phyloP scores from a whole-genome alignment of 345 rosid species.

The Anastatica hierochuntica region DNA sequence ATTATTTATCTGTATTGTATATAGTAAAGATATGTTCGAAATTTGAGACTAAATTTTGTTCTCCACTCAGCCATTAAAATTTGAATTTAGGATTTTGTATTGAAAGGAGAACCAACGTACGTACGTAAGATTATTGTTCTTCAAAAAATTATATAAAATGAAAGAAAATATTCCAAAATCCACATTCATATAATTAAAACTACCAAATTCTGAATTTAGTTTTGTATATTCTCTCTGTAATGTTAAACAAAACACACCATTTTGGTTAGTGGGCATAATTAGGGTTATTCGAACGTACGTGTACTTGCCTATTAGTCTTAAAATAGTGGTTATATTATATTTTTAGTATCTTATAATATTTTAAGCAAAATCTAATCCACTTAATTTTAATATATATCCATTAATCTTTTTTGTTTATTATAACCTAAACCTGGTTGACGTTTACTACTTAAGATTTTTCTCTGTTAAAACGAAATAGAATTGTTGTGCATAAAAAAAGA shows the following conservation, averaged over 20 bases:
- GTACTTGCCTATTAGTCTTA: slow-evolving; percentile 11
- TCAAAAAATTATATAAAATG: neutral
- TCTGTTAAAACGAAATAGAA: too few species aligned
- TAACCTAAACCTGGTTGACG: too few species aligned
- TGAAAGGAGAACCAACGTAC: neutral
- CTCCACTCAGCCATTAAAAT: neutral
- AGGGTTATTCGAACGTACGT: slow-evolving; percentile 20
- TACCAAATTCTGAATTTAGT: slow-evolving; percentile 2
- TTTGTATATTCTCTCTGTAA: slow-evolving; percentile 21
- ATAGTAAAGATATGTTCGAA: too few species aligned
- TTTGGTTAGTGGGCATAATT: slow-evolving; percentile 14
- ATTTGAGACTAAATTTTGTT: too few species aligned
- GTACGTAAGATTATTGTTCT: slow-evolving; percentile 4
- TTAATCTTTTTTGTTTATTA: too few species aligned
- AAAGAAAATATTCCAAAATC: slow-evolving; percentile 16
- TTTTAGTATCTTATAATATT: neutral
- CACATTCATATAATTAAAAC: slow-evolving; percentile 17
- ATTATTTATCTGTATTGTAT: too few species aligned
- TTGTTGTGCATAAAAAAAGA: too few species aligned
- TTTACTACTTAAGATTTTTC: too few species aligned
- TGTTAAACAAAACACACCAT: slow-evolving; percentile 2
- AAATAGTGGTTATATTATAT: neutral
- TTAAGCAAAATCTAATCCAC: neutral
- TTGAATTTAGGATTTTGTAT: neutral
- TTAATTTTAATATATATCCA: too few species aligned